Evolutionary conservation across 1,284 basidiomycete genomes (phyloP).

Genomic region (Stereum hirsutum): DNA sequence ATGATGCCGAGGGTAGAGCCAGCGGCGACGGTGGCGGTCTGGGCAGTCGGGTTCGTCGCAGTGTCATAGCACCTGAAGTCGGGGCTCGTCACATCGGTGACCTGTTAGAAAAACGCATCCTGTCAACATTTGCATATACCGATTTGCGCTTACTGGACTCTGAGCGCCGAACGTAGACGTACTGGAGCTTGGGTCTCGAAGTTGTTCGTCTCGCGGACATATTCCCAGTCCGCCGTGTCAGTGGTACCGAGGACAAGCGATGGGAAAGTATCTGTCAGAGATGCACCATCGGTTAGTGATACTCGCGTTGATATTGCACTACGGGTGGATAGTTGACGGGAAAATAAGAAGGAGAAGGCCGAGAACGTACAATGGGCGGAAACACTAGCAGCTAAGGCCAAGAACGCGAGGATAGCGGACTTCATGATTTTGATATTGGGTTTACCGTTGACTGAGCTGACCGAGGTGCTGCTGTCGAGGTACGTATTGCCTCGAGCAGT

Average conservation of each 20-base stretch:
- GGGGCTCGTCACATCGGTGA: slow-evolving; percentile 24
- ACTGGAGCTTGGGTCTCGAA: slow-evolving; percentile 31
- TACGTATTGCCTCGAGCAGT: too few relatives aligned
- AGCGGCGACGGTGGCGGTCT: slow-evolving; percentile 18
- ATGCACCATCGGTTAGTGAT: too few relatives aligned
- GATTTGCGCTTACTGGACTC: slow-evolving; percentile 20
- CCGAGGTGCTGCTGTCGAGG: too few relatives aligned
- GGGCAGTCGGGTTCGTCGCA: slow-evolving; percentile 21
- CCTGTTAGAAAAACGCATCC: slow-evolving; percentile 5
- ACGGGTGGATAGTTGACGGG: too few relatives aligned
- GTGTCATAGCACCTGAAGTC: slow-evolving; percentile 33
- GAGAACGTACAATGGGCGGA: too few relatives aligned
- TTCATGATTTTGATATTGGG: too few relatives aligned
- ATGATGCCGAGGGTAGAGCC: slow-evolving; percentile 20
- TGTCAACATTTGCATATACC: not conserved
- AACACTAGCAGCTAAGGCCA: too few relatives aligned
- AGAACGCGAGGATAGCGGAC: too few relatives aligned
- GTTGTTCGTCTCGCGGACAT: slow-evolving; percentile 36
- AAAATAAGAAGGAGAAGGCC: too few relatives aligned
- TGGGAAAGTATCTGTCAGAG: slow-evolving; percentile 35
- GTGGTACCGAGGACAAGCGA: slow-evolving; percentile 28
- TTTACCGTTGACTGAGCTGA: too few relatives aligned
- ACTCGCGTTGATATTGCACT: too few relatives aligned
- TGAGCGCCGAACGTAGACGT: slow-evolving; percentile 27
- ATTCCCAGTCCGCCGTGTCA: slow-evolving; percentile 27